A percentile compares a stretch with the other conserved stretches of the same genome.
phyloP scores from a whole-genome alignment of 2,329 filamentous ascomycete species.

The Verticillium longisporum region DNA sequence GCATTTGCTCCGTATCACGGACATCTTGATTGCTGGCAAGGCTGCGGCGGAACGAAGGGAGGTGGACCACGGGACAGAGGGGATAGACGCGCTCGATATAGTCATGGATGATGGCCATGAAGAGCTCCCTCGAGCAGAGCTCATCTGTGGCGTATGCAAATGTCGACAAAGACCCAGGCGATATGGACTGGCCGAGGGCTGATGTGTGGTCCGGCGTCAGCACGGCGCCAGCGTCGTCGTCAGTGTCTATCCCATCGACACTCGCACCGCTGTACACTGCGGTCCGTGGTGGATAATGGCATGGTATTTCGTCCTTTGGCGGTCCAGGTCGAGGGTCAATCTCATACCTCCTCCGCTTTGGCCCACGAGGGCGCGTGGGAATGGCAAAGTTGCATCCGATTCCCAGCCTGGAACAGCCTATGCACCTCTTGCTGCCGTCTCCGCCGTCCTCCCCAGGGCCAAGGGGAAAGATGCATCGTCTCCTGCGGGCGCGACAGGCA shows the following conservation, averaged over 20 bases:
- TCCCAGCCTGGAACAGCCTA: conserved; percentile 12
- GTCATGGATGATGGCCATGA: conserved; percentile 15
- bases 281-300: not conserved
- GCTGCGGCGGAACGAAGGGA: conserved; percentile 16
- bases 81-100: conserved; percentile 19
- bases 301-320: no score
- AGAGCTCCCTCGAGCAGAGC: conserved; percentile 15
- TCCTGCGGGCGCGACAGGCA: conserved; percentile 6
- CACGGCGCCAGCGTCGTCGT: not conserved
- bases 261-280: not conserved
- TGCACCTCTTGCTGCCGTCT: conserved; percentile 6
- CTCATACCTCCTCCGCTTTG: conserved; percentile 8
- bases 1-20: conserved; percentile 16
- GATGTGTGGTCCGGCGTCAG: not conserved
- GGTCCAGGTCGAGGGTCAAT: no score
- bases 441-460: not conserved
- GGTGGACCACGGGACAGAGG: conserved; percentile 17
- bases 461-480: conserved; percentile 13
- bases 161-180: not conserved
- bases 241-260: not conserved
- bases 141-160: conserved; percentile 15
- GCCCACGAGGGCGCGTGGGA: conserved; percentile 16
- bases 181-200: not conserved
- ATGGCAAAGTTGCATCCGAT: conserved; percentile 16
- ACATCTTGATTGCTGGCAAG: conserved; percentile 14